Evolutionary conservation across 2,329 filamentous ascomycete genomes (phyloP).

Genomic region (Clarireedia paspali): DNA sequence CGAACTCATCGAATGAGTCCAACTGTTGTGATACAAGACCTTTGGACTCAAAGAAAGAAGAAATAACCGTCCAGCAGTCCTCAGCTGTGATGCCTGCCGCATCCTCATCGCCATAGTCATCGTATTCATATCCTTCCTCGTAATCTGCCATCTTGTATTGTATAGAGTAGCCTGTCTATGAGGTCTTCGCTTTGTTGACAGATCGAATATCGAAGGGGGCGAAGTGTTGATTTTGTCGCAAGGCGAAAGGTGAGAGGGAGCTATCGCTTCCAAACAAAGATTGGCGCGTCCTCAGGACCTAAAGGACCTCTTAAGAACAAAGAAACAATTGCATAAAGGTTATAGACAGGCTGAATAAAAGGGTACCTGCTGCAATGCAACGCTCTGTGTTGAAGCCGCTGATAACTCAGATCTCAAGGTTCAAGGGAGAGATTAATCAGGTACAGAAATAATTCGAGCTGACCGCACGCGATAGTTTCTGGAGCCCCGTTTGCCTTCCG

Average conservation of each 20-base stretch:
- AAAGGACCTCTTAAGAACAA: constrained; percentile 11
- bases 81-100: constrained; percentile 73
- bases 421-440: constrained; percentile 2
- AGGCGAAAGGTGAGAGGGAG: constrained; percentile 7
- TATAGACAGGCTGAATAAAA: neutral
- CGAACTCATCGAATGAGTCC: constrained; percentile 97
- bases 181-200: neutral
- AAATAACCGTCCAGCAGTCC: constrained; percentile 98
- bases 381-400: neutral
- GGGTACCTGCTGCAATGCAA: neutral
- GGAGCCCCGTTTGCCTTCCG: neutral
- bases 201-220: neutral
- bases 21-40: constrained; percentile 95
- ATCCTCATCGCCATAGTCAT: constrained; percentile 61
- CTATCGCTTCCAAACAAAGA: constrained; percentile 7
- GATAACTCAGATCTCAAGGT: neutral
- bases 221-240: constrained; percentile 1
- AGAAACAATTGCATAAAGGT: constrained; percentile 14
- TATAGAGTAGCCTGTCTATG: neutral
- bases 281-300: constrained; percentile 10
- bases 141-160: constrained; percentile 28
- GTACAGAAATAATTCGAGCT: constrained; percentile 5
- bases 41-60: constrained; percentile 92
- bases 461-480: neutral
- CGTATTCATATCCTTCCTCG: constrained; percentile 55